Base-by-base conservation (phyloP, 2,329 filamentous ascomycete genomes). In the Colletotrichum echinochloae region DNA sequence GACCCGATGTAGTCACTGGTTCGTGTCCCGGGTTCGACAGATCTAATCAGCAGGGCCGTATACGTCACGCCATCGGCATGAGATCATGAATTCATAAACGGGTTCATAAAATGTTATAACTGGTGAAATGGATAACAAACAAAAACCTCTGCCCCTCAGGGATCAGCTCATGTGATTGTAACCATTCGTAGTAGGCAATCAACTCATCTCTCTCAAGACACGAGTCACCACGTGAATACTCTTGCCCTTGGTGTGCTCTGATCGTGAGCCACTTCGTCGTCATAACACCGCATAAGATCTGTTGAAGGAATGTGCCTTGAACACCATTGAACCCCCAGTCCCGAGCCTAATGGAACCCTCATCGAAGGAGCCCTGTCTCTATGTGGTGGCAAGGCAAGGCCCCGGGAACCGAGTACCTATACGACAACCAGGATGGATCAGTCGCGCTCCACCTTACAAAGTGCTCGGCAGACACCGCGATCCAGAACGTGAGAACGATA, bases 401-500 rank as follows among this genome's bases (percentile, higher is more conserved):
- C 4, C n/a, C 33, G 12, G 33, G 33, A 23, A 14, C n/a, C 33
- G 20, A 55, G 3, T 26, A 30, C 6, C 46, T 14, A 26, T 5
- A 16, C 16, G 18, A 49, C 5, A 18, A 23, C 16, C 23, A 9
- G 8, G 18, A 12, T 14, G 41, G 2, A 44, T n/a, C 16, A 44
- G 23, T 18, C n/a, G 35, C 48, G 9, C 48, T 20, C 1, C 9
- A 8, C 9, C 1, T 11, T 18, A 14, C 2, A 20, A 11, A 8
- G 35, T 23, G 9, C 18, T 4, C 23, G 11, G 5, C 23, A 11
- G 20, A 49, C 20, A 20, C 14, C 5, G 57, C 8, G 7, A 28
- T n/a, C 48, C 12, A 33, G 30, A 11, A 2, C 30, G 16, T n/a
- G 41, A 66, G 55, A 63, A 37, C 16, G 23, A 63, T 63, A 49